Evolutionary conservation across 2,329 filamentous ascomycete species (phyloP), one percentile per base, ranked within the genome.

Genomic region (Mycocentrospora acerina): DNA sequence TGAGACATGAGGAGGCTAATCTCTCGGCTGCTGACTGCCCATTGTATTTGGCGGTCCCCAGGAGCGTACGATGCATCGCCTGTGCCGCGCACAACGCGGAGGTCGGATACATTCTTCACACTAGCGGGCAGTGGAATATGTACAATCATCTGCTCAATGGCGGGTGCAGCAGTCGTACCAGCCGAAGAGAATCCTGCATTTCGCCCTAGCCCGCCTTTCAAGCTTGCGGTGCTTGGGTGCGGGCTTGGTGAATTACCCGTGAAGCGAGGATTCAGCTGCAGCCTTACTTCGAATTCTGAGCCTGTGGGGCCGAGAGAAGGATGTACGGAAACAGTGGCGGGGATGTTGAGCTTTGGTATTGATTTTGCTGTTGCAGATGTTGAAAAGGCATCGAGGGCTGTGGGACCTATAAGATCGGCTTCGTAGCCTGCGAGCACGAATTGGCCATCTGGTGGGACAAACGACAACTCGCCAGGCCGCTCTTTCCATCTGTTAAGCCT

Each of bases 401-500:
- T 78, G 33, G 85, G 80, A 0, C 90, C 90, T 10, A 97, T 74
- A 15, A 98, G 71, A 65, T 98, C 88, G 14, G 95, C 89, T 66
- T 96, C 91, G 62, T 98, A 98, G 15, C 90, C 90, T 22, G 90
- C 90, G 13, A 98, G 76, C 27, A 95, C 86, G 64, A 97, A 98
- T 29, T 89, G 81, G 22, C 93, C 93, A 64, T 98, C 93, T 1
- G 93, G 93, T 2, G 93, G 93, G 10, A 98, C 81, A 59, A 98
- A 98, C 61, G 88, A 95, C n/a, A 98, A 74, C 50, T 95, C 87
- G 3, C 93, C 93, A 0, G 90, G 89, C 38, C 82, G 80, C 55
- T 95, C 88, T 55, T 85, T 85, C 93, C 93, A 98, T 48, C 83
- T 79, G n/a, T 85, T 86, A 3, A 98, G 73, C 13, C 93, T 79